Conservation (phyloP, 306 rosid species). For the Cicer arietinum region DNA sequence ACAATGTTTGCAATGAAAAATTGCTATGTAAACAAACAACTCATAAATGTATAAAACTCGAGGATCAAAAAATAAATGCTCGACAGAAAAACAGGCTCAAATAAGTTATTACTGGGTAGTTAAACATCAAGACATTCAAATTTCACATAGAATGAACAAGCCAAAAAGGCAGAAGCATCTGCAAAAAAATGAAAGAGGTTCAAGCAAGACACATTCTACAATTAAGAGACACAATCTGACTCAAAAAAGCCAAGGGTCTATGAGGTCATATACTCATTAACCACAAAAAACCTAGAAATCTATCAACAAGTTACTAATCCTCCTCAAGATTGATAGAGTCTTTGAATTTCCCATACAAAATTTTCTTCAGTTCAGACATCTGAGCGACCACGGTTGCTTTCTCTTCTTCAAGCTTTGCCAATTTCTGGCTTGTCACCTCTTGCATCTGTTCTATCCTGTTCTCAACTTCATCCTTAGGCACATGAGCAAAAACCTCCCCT, state of each 20-base stretch:
- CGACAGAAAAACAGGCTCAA: not conserved
- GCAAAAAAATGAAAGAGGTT: constrained; percentile 14
- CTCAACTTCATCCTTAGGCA: constrained; percentile 88
- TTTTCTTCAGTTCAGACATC: constrained; percentile 81
- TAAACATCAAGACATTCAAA: not conserved
- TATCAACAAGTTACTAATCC: constrained; percentile 55
- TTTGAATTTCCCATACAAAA: constrained; percentile 87
- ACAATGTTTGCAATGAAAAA: too few species aligned
- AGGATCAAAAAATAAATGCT: not conserved
- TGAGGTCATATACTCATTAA: constrained; percentile 35
- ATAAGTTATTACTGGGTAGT: constrained; percentile 3
- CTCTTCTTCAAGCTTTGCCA: constrained; percentile 78
- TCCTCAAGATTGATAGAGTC: constrained; percentile 99
- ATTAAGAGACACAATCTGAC: not conserved
- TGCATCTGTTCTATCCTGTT: constrained; percentile 77
- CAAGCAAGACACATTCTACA: constrained; percentile 33
- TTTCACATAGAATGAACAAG: not conserved
- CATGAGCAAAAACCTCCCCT: constrained; percentile 93
- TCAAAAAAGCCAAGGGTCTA: constrained; percentile 25
- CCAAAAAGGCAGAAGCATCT: constrained; percentile 9
- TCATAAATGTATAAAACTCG: not conserved
- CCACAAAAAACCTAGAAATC: constrained; percentile 6
- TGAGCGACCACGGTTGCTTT: constrained; percentile 72
- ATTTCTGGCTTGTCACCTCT: constrained; percentile 67
- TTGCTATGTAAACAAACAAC: not conserved